Evolutionary conservation across 139 green algal genomes (phyloP).

Genomic region (Chlamydomonas incerta): DNA sequence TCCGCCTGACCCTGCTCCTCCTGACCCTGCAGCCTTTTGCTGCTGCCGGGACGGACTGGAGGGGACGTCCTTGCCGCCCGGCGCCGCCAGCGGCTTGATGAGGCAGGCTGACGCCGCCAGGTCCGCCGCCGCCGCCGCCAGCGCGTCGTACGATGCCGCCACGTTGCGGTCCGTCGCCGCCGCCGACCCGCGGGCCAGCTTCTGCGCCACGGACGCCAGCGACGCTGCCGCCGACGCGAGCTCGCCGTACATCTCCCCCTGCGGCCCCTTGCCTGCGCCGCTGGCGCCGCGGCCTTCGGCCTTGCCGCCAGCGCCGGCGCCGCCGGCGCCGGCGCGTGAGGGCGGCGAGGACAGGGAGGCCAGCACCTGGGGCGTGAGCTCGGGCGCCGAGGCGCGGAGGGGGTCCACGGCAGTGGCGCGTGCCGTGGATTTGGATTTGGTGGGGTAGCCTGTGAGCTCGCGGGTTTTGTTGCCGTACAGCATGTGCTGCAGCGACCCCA

Average conservation of each 20-base stretch:
- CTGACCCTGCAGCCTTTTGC: not conserved
- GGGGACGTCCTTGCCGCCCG: too few species aligned
- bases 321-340: too few species aligned
- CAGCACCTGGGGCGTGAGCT: not conserved
- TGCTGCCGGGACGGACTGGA: not conserved
- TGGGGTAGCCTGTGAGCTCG: too few species aligned
- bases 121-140: constrained; percentile 11
- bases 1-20: not conserved
- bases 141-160: constrained; percentile 20
- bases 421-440: too few species aligned
- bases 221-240: constrained; percentile 21
- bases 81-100: not conserved
- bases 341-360: too few species aligned
- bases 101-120: constrained; percentile 10
- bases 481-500: too few species aligned
- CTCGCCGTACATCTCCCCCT: constrained; percentile 16
- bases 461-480: too few species aligned
- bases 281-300: not conserved
- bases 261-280: too few species aligned
- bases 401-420: not conserved
- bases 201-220: constrained; percentile 1
- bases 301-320: not conserved
- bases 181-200: not conserved
- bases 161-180: not conserved
- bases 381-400: not conserved